Conservation (phyloP, 1,284 basidiomycete species). For the Ustilago tritici region DNA sequence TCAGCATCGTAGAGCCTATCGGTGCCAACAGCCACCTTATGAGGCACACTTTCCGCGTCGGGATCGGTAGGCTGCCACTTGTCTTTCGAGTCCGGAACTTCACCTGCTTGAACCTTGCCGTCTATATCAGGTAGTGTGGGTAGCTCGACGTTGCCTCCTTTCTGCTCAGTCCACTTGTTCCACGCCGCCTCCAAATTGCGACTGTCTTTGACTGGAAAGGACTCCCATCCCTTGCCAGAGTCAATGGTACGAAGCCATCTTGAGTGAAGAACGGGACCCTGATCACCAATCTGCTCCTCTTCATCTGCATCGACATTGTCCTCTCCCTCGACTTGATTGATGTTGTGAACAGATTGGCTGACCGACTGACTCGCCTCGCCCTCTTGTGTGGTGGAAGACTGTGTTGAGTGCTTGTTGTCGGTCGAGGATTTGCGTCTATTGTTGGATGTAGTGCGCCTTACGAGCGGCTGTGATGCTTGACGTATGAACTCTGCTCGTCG, state of each 20-base stretch:
- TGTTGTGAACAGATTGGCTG: slow-evolving; percentile 20
- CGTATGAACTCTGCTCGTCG: slow-evolving; percentile 47
- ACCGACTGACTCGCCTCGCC: slow-evolving; percentile 17
- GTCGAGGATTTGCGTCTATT: slow-evolving; percentile 25
- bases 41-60: slow-evolving; percentile 21
- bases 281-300: slow-evolving; percentile 29
- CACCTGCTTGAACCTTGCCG: slow-evolving; percentile 42
- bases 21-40: slow-evolving; percentile 51
- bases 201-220: slow-evolving; percentile 44
- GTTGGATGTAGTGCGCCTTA: slow-evolving; percentile 30
- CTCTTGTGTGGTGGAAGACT: slow-evolving; percentile 18
- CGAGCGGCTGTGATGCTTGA: slow-evolving; percentile 40
- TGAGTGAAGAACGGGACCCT: slow-evolving; percentile 35
- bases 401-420: slow-evolving; percentile 19
- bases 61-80: slow-evolving; percentile 46
- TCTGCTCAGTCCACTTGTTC: slow-evolving; percentile 36
- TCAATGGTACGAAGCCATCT: slow-evolving; percentile 43
- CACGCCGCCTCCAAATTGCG: slow-evolving; percentile 43
- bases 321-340: slow-evolving; percentile 30
- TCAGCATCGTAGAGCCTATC: slow-evolving; percentile 62
- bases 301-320: slow-evolving; percentile 16
- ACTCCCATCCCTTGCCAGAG: slow-evolving; percentile 40
- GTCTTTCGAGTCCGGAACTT: slow-evolving; percentile 28
- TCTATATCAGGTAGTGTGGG: slow-evolving; percentile 32
- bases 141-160: slow-evolving; percentile 41